These are phyloP conservation scores for Fulvia fulva DNA, from an alignment of 2,329 filamentous ascomycete genomes.

Conservation along the genomic window DNA sequence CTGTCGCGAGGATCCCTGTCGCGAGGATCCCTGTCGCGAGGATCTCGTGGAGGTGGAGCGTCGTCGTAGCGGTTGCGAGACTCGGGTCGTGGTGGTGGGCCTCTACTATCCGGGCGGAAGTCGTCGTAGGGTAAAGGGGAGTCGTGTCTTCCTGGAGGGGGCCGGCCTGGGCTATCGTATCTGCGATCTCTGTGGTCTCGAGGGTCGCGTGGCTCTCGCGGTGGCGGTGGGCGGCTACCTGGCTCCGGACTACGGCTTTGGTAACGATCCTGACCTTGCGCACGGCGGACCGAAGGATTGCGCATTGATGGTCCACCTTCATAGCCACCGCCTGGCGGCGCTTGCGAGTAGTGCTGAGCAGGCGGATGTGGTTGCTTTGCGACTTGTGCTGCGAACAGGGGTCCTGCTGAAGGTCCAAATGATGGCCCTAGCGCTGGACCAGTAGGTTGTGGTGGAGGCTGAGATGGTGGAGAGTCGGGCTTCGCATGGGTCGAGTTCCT, in stretches of 20 bases:
- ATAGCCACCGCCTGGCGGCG: constrained; percentile 11
- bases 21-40: constrained; percentile 4
- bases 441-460: constrained; percentile 11
- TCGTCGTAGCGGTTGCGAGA: neutral
- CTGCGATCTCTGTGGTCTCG: constrained; percentile 1
- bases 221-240: constrained; percentile 7
- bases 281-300: constrained; percentile 17
- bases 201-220: constrained; percentile 2
- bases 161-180: constrained; percentile 10
- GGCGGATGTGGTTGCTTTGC: constrained; percentile 16
- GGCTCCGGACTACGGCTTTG: constrained; percentile 17
- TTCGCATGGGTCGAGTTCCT: constrained; percentile 20
- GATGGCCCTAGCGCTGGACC: constrained; percentile 23
- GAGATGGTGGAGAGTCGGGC: constrained; percentile 18
- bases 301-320: constrained; percentile 15
- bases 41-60: neutral
- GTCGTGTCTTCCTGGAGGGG: constrained; percentile 14
- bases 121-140: constrained; percentile 9
- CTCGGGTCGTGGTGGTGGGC: neutral
- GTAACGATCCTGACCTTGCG: constrained; percentile 14
- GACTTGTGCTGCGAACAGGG: constrained; percentile 40
- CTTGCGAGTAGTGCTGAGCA: constrained; percentile 10
- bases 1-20: constrained; percentile 14
- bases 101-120: neutral
- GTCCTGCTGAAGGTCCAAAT: constrained; percentile 44